Conservation (phyloP, 2,329 filamentous ascomycete genomes). For the Ascosphaera apis region DNA sequence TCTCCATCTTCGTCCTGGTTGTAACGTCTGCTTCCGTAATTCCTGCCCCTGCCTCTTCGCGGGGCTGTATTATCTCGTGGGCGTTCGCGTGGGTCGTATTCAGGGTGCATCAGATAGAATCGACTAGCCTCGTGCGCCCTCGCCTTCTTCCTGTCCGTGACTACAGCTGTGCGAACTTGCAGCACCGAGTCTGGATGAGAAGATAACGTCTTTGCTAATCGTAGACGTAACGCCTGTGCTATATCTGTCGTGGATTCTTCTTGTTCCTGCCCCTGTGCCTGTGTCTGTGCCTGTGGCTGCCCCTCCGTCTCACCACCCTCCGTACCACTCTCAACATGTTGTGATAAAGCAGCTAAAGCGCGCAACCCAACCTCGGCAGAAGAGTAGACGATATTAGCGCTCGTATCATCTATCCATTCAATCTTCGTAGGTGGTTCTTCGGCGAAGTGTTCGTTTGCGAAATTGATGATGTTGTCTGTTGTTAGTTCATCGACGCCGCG, state of each 20-base stretch:
- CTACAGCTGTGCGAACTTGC: conserved; percentile 49
- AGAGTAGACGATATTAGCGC: conserved; percentile 64
- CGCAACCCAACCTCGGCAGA: conserved; percentile 28
- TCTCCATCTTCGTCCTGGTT: too few species aligned
- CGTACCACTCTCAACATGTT: conserved; percentile 12
- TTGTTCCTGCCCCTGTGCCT: too few species aligned
- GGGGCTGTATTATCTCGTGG: conserved; percentile 31
- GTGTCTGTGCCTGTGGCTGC: too few species aligned
- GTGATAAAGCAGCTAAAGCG: conserved; percentile 29
- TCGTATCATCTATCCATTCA: conserved; percentile 90
- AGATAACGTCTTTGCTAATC: conserved; percentile 46
- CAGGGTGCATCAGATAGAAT: conserved; percentile 81
- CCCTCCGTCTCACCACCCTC: too few species aligned
- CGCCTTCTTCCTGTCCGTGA: conserved; percentile 54
- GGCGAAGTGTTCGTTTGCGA: conserved; percentile 44
- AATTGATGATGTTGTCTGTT: conserved; percentile 56
- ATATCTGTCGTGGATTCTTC: conserved; percentile 15
- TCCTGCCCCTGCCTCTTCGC: conserved; percentile 16
- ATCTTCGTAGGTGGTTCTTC: conserved; percentile 34
- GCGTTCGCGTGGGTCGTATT: conserved; percentile 60
- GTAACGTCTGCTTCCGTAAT: conserved; percentile 14
- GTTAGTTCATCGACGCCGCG: conserved; percentile 63
- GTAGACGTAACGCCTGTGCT: conserved; percentile 36
- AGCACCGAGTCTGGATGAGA: conserved; percentile 46
- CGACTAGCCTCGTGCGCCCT: conserved; percentile 62